These are phyloP conservation scores for Leccinum longicurvipes DNA, from an alignment of 768 basidiomycete species.

Conservation along the genomic window DNA sequence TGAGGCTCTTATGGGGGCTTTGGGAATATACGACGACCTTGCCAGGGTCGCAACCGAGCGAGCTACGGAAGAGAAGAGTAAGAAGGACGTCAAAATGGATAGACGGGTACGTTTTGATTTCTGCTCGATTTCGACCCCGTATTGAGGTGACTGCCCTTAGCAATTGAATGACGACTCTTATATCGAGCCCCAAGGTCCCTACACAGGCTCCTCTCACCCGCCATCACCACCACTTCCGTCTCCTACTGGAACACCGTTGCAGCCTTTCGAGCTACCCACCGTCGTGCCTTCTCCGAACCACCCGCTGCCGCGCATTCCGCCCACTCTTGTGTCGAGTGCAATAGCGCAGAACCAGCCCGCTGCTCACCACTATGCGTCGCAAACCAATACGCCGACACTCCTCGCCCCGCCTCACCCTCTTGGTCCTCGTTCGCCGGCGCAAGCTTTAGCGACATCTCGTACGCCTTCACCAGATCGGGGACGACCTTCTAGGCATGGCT, in stretches of 20 bases:
- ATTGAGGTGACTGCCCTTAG: slow-evolving; percentile 8
- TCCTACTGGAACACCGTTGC: slow-evolving; percentile 29
- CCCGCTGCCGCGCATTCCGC: slow-evolving; percentile 38
- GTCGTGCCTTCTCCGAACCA: slow-evolving; percentile 33
- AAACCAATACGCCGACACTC: slow-evolving; percentile 30
- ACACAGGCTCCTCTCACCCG: slow-evolving; percentile 29
- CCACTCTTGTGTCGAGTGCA: slow-evolving; percentile 22
- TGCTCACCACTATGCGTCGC: slow-evolving; percentile 23
- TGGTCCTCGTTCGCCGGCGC: slow-evolving; percentile 66
- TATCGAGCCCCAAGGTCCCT: slow-evolving; percentile 16
- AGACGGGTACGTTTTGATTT: slow-evolving; percentile 48
- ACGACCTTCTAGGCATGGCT: slow-evolving; percentile 20
- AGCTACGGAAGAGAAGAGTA: slow-evolving; percentile 63
- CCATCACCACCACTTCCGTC: slow-evolving; percentile 27
- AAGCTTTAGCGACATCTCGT: slow-evolving; percentile 46
- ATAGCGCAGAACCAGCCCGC: slow-evolving; percentile 11
- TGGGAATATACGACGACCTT: slow-evolving; percentile 77
- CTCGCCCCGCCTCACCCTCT: slow-evolving; percentile 71
- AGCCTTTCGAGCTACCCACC: slow-evolving; percentile 30
- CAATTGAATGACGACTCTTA: slow-evolving; percentile 23
- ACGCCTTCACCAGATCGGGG: slow-evolving; percentile 66
- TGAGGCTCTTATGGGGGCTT: slow-evolving; percentile 61
- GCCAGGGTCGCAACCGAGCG: slow-evolving; percentile 58
- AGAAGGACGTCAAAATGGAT: slow-evolving; percentile 63
- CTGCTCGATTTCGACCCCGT: slow-evolving; percentile 17